These are phyloP conservation scores for Hirsutella rhossiliensis DNA, from an alignment of 2,329 filamentous ascomycete genomes.

Conservation along the genomic window DNA sequence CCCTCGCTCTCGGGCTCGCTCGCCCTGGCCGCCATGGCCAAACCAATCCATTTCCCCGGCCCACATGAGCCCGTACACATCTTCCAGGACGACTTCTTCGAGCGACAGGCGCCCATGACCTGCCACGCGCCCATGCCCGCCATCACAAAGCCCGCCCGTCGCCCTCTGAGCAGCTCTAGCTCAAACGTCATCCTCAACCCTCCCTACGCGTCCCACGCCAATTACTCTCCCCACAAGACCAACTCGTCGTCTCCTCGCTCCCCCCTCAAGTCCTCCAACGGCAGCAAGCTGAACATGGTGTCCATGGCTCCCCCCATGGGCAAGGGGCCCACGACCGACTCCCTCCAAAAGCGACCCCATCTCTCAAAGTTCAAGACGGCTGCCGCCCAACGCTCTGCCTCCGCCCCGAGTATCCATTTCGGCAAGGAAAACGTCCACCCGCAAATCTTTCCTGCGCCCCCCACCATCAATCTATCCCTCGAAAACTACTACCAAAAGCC, in stretches of 20 bases:
- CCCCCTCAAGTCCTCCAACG: conserved; percentile 38
- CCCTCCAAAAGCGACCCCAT: conserved; percentile 53
- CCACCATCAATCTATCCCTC: conserved; percentile 34
- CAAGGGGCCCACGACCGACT: conserved; percentile 47
- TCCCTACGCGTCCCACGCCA: conserved; percentile 35
- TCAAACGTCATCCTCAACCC: conserved; percentile 58
- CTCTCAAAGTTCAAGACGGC: conserved; percentile 48
- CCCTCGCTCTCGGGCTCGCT: not conserved
- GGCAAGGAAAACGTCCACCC: conserved; percentile 48
- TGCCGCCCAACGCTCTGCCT: conserved; percentile 35
- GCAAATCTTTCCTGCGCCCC: conserved; percentile 34
- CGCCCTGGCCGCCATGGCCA: conserved; percentile 37
- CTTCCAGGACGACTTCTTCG: conserved; percentile 39
- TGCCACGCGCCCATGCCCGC: conserved; percentile 46
- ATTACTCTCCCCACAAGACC: conserved; percentile 60
- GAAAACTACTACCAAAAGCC: conserved; percentile 42
- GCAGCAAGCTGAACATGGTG: conserved; percentile 54
- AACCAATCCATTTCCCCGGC: conserved; percentile 33
- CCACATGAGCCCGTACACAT: conserved; percentile 37
- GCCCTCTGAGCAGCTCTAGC: conserved; percentile 37
- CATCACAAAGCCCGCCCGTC: conserved; percentile 32
- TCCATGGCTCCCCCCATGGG: conserved; percentile 53
- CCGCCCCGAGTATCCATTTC: conserved; percentile 25
- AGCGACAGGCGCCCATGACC: conserved; percentile 33
- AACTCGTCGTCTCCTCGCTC: conserved; percentile 48